A percentile compares a stretch with the other conserved stretches of the same genome.
Conservation (phyloP, 371 early-diverging fungal genomes). For the Apophysomyces ossiformis region DNA sequence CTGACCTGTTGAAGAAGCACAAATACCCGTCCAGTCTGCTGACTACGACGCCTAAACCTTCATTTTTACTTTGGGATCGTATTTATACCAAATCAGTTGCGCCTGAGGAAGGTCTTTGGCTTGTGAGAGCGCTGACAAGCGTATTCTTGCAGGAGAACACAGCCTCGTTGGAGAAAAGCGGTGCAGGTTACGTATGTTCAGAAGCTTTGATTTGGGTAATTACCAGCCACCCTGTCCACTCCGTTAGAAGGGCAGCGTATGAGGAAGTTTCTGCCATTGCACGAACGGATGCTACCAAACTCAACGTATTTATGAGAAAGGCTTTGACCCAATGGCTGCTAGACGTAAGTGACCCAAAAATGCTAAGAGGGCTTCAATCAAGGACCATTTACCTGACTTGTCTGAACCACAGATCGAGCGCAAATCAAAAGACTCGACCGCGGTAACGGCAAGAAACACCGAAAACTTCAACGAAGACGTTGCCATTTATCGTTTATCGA, state of each 20-base stretch:
- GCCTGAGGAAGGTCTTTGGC: constrained; percentile 77
- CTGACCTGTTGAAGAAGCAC: constrained; percentile 42
- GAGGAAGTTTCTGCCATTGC: constrained; percentile 47
- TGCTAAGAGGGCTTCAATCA: not conserved
- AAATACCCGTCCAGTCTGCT: constrained; percentile 46
- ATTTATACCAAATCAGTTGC: constrained; percentile 76
- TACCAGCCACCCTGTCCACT: constrained; percentile 55
- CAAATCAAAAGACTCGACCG: constrained; percentile 58
- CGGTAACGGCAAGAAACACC: constrained; percentile 53
- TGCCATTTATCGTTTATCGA: constrained; percentile 59
- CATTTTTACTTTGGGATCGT: constrained; percentile 83
- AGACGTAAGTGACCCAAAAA: constrained; percentile 36
- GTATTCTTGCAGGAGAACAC: constrained; percentile 43
- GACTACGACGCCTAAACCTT: constrained; percentile 58
- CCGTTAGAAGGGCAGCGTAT: constrained; percentile 57
- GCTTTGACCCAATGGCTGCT: constrained; percentile 61
- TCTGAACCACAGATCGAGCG: constrained; percentile 39
- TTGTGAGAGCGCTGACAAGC: constrained; percentile 63
- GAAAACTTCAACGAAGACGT: constrained; percentile 53
- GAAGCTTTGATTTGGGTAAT: constrained; percentile 60
- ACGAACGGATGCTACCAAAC: constrained; percentile 38
- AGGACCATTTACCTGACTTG: not conserved
- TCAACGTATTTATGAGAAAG: constrained; percentile 46
- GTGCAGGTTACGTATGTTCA: constrained; percentile 38
- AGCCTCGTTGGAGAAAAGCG: constrained; percentile 41